phyloP scores from a whole-genome alignment of 768 basidiomycete genomes.

The Mycena polygramma region DNA sequence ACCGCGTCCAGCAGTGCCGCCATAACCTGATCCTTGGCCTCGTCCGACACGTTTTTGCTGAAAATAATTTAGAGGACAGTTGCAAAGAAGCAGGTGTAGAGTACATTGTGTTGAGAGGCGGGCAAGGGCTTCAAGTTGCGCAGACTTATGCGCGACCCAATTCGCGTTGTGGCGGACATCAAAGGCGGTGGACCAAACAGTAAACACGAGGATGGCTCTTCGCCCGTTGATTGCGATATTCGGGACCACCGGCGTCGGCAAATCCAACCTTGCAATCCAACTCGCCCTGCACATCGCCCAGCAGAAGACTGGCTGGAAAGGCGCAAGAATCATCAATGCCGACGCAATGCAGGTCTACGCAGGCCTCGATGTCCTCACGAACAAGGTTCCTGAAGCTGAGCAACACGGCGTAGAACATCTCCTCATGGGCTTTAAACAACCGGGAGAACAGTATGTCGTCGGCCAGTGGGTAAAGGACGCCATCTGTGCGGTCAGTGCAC shows the following conservation, averaged over 20 bases:
- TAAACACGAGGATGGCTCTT: constrained; percentile 50
- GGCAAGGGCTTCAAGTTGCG: constrained; percentile 80
- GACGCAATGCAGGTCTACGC: constrained; percentile 98
- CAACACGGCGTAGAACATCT: constrained; percentile 87
- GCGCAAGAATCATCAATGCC: constrained; percentile 90
- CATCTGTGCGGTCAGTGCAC: constrained; percentile 71
- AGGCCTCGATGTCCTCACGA: constrained; percentile 94
- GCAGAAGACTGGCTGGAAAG: constrained; percentile 60
- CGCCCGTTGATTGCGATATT: constrained; percentile 86
- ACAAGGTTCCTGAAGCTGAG: constrained; percentile 87
- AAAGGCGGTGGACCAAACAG: not conserved
- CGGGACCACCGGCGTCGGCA: constrained; percentile 96
- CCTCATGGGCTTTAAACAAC: constrained; percentile 88
- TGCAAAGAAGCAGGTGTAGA: not conserved
- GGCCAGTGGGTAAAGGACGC: constrained; percentile 93
- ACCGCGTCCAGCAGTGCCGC: constrained; percentile 94
- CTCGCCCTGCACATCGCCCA: constrained; percentile 75
- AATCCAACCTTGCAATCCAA: constrained; percentile 92
- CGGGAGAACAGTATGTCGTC: constrained; percentile 89
- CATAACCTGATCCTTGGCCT: constrained; percentile 92
- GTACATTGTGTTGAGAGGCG: constrained; percentile 77
- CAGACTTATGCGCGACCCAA: constrained; percentile 64
- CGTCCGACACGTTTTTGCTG: constrained; percentile 96
- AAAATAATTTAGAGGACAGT: constrained; percentile 25
- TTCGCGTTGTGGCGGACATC: constrained; percentile 51